Base-by-base conservation (phyloP, 116 monocot genomes). In the Phalaenopsis hybrid region DNA sequence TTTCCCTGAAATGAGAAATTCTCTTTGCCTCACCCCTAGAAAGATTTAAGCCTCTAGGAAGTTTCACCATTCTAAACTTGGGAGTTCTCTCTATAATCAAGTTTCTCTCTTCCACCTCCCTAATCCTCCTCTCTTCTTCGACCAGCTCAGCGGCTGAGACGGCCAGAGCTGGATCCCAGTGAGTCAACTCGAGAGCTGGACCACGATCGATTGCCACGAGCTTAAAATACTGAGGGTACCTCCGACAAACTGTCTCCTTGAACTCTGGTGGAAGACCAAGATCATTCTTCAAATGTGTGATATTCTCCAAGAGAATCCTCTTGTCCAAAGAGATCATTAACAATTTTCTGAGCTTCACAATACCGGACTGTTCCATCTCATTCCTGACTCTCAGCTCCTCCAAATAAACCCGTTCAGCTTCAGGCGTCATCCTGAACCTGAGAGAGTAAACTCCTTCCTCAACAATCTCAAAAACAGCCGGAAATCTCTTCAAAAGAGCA, bases 371-470 rank as follows among this genome's bases (percentile, higher is more conserved):
- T 79, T 99, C 99, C 92, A 92, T 91, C 86, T 95, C 92, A 77
- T 99, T 95, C 88, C 94, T 87, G 23, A 85, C 74, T 63, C 80
- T 86, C 78, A 95, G 41, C 81, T 99, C 99, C 78, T 99, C 95
- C 79, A 95, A 80, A 84, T 99, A 99, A 20, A 99, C 73, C 43
- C 79, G 58, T 77, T 99, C 99, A 0, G 99, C 99, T 31, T 89
- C 94, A 4, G 90, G 89, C 5, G 95, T 94, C 20, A 99, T 87
- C 57, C 87, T 81, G 73, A 99, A 93, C 85, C 83, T 90, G 21
- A 99, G 84, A 17, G 95, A 95, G 57, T 92, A 99, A 25, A 95
- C 99, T 10, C 99, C 99, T 81, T 99, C 99, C 81, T 99, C 99
- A 3, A 95, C 85, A n/a, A 99, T 94, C 41, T 99, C 91, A 58